Evolutionary conservation across 2,329 filamentous ascomycete species (phyloP).

Genomic region (Pseudocercospora vitis): DNA sequence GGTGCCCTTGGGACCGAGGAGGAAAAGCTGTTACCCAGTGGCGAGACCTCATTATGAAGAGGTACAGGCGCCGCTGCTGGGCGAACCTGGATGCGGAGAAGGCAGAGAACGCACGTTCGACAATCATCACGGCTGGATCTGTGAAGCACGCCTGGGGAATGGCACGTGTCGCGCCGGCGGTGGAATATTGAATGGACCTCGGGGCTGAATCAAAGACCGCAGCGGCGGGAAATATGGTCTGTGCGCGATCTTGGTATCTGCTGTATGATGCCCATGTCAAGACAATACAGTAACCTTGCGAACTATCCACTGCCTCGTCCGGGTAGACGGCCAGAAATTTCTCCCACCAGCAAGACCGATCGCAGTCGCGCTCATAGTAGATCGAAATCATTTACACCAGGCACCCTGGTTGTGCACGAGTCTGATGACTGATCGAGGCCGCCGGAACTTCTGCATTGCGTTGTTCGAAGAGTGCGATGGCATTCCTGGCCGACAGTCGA

Average conservation of each 20-base stretch:
- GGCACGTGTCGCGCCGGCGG: constrained; percentile 32
- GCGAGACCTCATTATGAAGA: constrained; percentile 37
- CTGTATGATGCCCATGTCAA: constrained; percentile 36
- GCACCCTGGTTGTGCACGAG: constrained; percentile 8
- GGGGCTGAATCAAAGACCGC: constrained; percentile 31
- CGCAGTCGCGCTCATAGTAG: constrained; percentile 5
- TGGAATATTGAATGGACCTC: no score
- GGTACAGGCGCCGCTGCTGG: constrained; percentile 36
- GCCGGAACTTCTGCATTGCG: background rate
- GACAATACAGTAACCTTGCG: constrained; percentile 2
- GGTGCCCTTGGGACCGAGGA: constrained; percentile 38
- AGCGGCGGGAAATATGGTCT: constrained; percentile 40
- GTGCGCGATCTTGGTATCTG: constrained; percentile 34
- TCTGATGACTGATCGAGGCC: background rate
- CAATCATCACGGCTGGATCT: constrained; percentile 28
- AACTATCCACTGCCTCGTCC: background rate
- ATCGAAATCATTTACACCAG: constrained; percentile 7
- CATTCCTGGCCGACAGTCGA: no score
- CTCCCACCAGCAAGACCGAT: constrained; percentile 9
- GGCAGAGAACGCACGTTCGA: constrained; percentile 30
- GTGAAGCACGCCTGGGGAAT: constrained; percentile 23
- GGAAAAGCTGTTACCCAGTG: constrained; percentile 31
- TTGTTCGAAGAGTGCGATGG: no score
- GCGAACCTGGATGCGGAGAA: background rate
- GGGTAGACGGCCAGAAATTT: background rate